Base-by-base conservation (phyloP, 495 filamentous ascomycete genomes). In the Astrocystis sublimbata region DNA sequence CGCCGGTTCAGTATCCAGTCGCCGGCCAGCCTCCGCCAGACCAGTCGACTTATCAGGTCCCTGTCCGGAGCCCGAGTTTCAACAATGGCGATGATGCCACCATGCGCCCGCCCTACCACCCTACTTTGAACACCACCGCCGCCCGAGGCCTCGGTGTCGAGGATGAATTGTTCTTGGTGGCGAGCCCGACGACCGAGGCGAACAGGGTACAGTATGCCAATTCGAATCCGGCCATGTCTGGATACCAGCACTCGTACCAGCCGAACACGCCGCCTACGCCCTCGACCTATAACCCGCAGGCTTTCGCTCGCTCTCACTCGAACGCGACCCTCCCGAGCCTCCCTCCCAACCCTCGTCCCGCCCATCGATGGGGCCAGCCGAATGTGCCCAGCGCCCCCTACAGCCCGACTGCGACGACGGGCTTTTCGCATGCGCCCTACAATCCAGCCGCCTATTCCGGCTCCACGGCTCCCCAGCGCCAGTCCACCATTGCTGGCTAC, bases 241-340 rank as follows among this genome's bases (percentile, higher is more conserved):
- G 78, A 62, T 89, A 88, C 70, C 82, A 84, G 47, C 76, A 78
- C 19, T 83, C 86, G 56, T 88, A 88, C 61, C 85, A 88, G 57
- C 79, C 85, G 55, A 75, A 81, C 62, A 73, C 78, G 9, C 79
- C 83, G 33, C 77, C 82, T 31, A 78, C 76, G 17, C 86, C 85
- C 49, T 73, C 80, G 13, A 76, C 85, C 1, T 97, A 97, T 74
- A 96, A 96, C 65, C 92, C 93, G 2, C 91, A 92, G 73, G 78
- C 89, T 54, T 97, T 92, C 71, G 85, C 81, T 46, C 78, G 85
- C 8, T 82, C 89, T 3, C 83, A 89, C 46, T 84, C 88, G 19
- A 76, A n/a, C n/a, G n/a, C n/a, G n/a, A n/a, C n/a, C n/a, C n/a
- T n/a, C n/a, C n/a, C 72, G 2, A 72, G 71, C n/a, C 62, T 78